Evolutionary conservation across 2,329 filamentous ascomycete species (phyloP).

Genomic region (Diaporthe humulicola): DNA sequence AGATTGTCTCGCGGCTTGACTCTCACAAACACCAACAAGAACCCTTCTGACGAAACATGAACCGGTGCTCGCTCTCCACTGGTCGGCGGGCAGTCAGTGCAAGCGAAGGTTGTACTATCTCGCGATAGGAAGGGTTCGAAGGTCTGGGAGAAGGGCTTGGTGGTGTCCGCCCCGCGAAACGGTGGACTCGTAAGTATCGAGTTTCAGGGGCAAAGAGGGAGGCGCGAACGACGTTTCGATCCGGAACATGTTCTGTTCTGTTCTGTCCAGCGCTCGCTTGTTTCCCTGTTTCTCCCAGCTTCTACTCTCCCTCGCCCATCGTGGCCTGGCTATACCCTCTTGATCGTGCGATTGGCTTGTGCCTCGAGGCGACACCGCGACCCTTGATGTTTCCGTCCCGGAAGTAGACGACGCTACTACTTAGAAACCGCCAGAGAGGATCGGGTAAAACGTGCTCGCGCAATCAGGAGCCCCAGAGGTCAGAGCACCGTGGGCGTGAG

Average conservation of each 20-base stretch:
- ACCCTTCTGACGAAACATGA: background rate
- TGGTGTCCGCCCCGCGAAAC: conserved; percentile 8
- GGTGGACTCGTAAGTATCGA: conserved; percentile 24
- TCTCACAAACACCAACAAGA: background rate
- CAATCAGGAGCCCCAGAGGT: conserved; percentile 6
- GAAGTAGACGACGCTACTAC: background rate
- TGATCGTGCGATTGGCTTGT: conserved; percentile 6
- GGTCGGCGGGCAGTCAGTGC: background rate
- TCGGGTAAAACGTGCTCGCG: conserved; percentile 22
- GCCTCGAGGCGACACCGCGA: background rate
- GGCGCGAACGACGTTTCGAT: conserved; percentile 18
- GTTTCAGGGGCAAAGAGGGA: conserved; percentile 21
- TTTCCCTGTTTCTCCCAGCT: background rate
- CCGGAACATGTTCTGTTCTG: conserved; percentile 12
- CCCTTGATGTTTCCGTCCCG: background rate
- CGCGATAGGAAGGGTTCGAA: background rate
- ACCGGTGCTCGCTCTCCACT: background rate
- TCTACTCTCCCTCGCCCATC: background rate
- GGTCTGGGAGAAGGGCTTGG: background rate
- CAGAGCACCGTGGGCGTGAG: conserved; percentile 5
- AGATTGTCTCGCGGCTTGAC: background rate
- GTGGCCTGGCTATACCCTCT: background rate
- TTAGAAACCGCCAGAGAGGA: conserved; percentile 18
- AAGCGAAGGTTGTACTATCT: background rate
- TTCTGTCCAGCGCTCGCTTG: background rate